Evolutionary conservation across 441 rosid genomes (phyloP).

Genomic region (Adansonia grandidieri): DNA sequence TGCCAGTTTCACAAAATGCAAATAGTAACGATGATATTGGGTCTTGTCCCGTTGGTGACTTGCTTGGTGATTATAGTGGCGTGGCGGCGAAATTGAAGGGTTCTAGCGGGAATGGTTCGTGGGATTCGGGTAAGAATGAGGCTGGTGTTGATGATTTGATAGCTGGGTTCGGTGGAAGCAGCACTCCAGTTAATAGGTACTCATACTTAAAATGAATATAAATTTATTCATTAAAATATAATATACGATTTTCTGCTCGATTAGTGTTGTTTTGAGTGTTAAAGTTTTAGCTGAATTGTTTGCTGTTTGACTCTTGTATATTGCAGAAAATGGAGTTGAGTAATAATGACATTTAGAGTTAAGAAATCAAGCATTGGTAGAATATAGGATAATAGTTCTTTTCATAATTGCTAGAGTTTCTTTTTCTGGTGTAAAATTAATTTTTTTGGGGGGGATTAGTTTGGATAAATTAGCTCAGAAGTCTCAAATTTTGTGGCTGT

Average conservation of each 20-base stretch:
- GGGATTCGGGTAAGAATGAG: constrained; percentile 30
- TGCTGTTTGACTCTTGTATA: not conserved
- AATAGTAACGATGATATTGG: constrained; percentile 48
- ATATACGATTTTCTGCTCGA: constrained; percentile 19
- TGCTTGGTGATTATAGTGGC: constrained; percentile 55
- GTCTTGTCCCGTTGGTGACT: constrained; percentile 50
- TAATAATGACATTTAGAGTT: not conserved
- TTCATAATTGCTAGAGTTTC: not conserved
- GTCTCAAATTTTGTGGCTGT: not conserved
- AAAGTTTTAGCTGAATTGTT: constrained; percentile 19
- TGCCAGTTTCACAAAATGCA: constrained; percentile 36
- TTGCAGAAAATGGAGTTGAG: constrained; percentile 16
- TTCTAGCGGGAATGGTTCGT: constrained; percentile 37
- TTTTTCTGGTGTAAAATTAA: not conserved
- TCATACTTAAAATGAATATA: constrained; percentile 13
- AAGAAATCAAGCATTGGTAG: not conserved
- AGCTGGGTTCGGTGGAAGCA: constrained; percentile 66
- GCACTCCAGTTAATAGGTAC: constrained; percentile 52
- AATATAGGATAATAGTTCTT: not conserved
- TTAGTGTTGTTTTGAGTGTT: constrained; percentile 4
- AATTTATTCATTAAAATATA: constrained; percentile 5
- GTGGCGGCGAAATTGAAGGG: constrained; percentile 37
- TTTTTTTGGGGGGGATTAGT: not conserved
- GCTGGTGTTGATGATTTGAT: constrained; percentile 65
- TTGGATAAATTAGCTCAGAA: not conserved